Evolutionary conservation across 169 alveolate species (phyloP).

Genomic region (Plasmodium adleri): DNA sequence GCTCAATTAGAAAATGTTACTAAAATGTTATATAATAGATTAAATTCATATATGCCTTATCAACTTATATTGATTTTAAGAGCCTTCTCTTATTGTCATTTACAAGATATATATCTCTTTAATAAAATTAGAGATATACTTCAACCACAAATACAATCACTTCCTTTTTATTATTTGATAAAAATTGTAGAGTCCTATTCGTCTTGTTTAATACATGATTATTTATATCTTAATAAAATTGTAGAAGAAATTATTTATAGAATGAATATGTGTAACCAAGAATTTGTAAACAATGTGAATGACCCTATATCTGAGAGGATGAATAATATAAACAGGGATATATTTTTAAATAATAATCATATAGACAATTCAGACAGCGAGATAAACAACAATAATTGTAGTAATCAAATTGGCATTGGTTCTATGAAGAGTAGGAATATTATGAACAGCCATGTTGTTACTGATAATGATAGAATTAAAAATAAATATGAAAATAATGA

Average conservation of each 20-base stretch:
- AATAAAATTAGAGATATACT: conserved; percentile 69
- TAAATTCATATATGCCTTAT: conserved; percentile 80
- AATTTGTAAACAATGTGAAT: not conserved
- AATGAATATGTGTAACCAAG: conserved; percentile 36
- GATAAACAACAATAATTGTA: not conserved
- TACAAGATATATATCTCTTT: conserved; percentile 85
- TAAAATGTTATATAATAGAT: conserved; percentile 75
- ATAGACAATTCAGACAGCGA: not conserved
- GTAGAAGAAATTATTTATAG: conserved; percentile 38
- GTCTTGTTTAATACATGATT: conserved; percentile 68
- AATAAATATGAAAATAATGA: conserved; percentile 5
- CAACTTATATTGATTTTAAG: conserved; percentile 81
- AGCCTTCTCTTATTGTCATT: conserved; percentile 80
- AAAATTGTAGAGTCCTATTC: conserved; percentile 75
- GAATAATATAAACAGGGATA: not conserved
- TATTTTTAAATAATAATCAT: not conserved
- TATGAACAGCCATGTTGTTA: not conserved
- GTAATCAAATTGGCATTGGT: not conserved
- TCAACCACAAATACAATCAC: conserved; percentile 53
- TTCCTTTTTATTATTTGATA: conserved; percentile 49
- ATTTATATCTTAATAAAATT: conserved; percentile 18
- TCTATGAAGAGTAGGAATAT: no score
- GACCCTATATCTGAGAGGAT: not conserved
- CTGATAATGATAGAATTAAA: not conserved
- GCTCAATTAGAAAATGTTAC: conserved; percentile 83